Evolutionary conservation across 805 yeast genomes (phyloP).

Genomic region (Wickerhamomyces bovis): DNA sequence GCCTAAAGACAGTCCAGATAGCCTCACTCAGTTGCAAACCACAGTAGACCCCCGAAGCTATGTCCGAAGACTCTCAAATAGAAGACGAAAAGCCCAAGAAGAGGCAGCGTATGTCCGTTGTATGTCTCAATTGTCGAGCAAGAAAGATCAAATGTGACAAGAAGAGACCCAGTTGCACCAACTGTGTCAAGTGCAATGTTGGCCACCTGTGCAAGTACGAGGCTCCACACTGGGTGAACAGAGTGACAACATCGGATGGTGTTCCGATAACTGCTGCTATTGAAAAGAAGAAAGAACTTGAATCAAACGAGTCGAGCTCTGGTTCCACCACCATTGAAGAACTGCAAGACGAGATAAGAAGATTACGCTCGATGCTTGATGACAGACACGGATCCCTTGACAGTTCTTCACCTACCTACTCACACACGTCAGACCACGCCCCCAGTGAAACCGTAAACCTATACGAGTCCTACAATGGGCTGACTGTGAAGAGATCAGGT

Average conservation of each 20-base stretch:
- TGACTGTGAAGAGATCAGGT: conserved; percentile 21
- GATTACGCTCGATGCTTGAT: neutral
- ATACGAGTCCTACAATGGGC: conserved; percentile 13
- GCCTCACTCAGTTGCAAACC: too few species aligned
- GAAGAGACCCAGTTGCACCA: conserved; percentile 29
- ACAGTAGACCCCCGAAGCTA: too few species aligned
- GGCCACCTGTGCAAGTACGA: conserved; percentile 23
- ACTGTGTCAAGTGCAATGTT: conserved; percentile 28
- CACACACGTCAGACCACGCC: conserved; percentile 3
- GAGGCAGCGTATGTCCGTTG: conserved; percentile 33
- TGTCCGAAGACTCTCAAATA: neutral
- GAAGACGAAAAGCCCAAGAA: conserved; percentile 20
- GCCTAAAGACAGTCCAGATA: too few species aligned
- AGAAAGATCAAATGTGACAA: conserved; percentile 39
- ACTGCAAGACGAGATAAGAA: conserved; percentile 3
- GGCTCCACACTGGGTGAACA: conserved; percentile 23
- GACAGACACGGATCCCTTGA: neutral
- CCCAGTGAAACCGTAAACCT: conserved; percentile 17
- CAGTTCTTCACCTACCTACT: neutral
- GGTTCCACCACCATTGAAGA: neutral
- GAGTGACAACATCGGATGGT: conserved; percentile 10
- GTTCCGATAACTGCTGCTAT: conserved; percentile 6
- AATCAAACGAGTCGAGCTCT: neutral
- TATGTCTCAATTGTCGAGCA: conserved; percentile 32
- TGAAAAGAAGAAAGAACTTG: conserved; percentile 1